Base-by-base conservation (phyloP, 2,329 filamentous ascomycete genomes). In the Fusarium protoensiforme region DNA sequence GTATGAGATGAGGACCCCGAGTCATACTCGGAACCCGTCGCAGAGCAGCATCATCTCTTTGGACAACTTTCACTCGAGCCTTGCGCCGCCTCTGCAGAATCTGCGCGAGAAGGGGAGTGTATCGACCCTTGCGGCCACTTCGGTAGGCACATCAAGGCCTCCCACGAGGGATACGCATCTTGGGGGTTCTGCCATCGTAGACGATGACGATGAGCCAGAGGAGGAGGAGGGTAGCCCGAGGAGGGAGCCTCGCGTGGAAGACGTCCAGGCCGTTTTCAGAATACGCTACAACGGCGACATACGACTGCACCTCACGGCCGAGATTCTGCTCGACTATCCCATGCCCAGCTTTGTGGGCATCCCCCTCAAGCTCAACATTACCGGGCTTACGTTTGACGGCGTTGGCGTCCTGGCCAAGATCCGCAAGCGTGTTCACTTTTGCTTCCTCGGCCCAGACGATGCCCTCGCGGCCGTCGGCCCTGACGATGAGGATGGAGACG, bases 321-420 rank as follows among this genome's bases (percentile, higher is more conserved):
- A 98, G 83, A 98, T 99, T 46, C 87, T 98, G 35, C 91, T 99
- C 36, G 96, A 99, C 83, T 99, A 99, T 81, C 96, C 96, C 1
- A 98, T 98, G 94, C 95, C 95, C 43, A 97, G 94, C 84, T 99
- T 99, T 79, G 96, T 98, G 3, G 95, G 95, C 14, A 96, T 99
- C 69, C 96, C 96, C 1, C 88, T 99, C 54, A 96, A 96, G 81
- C 87, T 99, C 29, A 98, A 96, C 81, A 97, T 99, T 75, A 98
- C 96, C 1, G 96, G 96, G 0, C 84, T 99, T 68, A 95, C 93
- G 0, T 99, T 99, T 83, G 96, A 99, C 80, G 96, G 96, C 1
- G 94, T 98, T 11, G 96, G 95, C 1, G 94, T 98, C 54, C 83
- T 98, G 65, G 96, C 96, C 11, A 93, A 97, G 82, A 98, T 98